Conservation (phyloP, 495 filamentous ascomycete genomes). For the Collariella sp. region DNA sequence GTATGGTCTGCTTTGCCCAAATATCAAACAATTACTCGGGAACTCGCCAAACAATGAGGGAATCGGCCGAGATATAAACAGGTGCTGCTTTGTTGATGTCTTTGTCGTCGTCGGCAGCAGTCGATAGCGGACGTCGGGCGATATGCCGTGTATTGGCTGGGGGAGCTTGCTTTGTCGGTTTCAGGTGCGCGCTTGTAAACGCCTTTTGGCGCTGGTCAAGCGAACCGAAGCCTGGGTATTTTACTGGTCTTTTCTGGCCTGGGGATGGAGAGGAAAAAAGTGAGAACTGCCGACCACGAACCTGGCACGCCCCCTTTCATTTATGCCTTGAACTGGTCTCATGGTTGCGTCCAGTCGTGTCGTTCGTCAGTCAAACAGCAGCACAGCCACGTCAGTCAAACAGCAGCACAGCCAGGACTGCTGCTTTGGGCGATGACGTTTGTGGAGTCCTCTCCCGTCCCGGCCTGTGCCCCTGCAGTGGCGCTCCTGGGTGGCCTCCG, state of each 20-base stretch:
- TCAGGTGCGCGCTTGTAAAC: conserved; percentile 20
- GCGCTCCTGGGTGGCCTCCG: conserved; percentile 3
- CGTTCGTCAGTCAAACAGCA: conserved; percentile 4
- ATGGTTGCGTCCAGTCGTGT: conserved; percentile 5
- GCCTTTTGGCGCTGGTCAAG: conserved; percentile 11
- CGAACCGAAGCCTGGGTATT: neutral
- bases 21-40: neutral
- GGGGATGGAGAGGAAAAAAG: neutral
- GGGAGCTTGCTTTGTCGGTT: conserved; percentile 14
- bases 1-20: neutral
- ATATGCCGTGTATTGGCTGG: conserved; percentile 9
- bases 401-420: neutral
- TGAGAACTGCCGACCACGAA: neutral
- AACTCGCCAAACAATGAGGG: neutral
- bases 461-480: neutral
- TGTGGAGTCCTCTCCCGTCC: conserved; percentile 2
- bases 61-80: conserved; percentile 6
- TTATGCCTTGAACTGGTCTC: conserved; percentile 10
- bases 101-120: conserved; percentile 6
- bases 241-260: neutral
- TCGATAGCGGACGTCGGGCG: neutral
- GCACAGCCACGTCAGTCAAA: neutral
- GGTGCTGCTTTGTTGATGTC: conserved; percentile 3
- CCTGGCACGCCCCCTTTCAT: conserved; percentile 1
- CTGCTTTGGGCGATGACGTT: conserved; percentile 12